These are phyloP conservation scores for Thalassiosira mediterranea DNA, from an alignment of 352 stramenopile species.

Conservation along the genomic window DNA sequence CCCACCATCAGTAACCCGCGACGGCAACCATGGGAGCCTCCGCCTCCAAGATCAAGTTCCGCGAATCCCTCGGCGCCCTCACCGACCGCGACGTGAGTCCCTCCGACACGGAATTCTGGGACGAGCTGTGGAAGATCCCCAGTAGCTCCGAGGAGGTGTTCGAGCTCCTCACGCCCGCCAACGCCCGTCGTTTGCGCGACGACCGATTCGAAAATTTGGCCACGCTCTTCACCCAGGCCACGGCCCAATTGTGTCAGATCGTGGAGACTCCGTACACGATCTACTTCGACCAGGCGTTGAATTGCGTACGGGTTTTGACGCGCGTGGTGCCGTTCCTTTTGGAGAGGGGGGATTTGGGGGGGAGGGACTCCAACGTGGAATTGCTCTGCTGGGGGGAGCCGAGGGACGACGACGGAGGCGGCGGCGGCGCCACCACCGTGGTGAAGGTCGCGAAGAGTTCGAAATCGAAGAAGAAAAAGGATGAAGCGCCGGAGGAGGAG, in stretches of 20 bases:
- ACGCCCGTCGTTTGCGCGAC: slow-evolving; percentile 64
- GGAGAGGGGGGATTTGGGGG: slow-evolving; percentile 82
- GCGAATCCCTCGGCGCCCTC: slow-evolving; percentile 71
- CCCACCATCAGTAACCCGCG: not conserved
- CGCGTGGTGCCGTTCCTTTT: slow-evolving; percentile 84
- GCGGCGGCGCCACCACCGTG: slow-evolving; percentile 14
- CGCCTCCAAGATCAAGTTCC: slow-evolving; percentile 82
- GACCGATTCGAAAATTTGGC: slow-evolving; percentile 83
- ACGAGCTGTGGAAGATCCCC: slow-evolving; percentile 86
- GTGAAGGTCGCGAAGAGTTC: no score
- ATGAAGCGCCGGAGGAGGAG: not conserved
- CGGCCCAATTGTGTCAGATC: slow-evolving; percentile 86
- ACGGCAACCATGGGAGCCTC: slow-evolving; percentile 76
- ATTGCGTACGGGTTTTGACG: slow-evolving; percentile 85
- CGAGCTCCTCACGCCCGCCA: slow-evolving; percentile 77
- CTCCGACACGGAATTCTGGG: slow-evolving; percentile 84
- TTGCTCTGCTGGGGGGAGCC: slow-evolving; percentile 76
- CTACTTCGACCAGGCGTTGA: slow-evolving; percentile 87
- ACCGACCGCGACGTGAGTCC: slow-evolving; percentile 72
- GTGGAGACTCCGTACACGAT: slow-evolving; percentile 87
- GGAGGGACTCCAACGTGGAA: slow-evolving; percentile 74
- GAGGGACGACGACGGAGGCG: slow-evolving; percentile 58
- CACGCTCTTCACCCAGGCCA: slow-evolving; percentile 85
- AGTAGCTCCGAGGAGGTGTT: slow-evolving; percentile 81
- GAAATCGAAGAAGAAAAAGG: not conserved